These are phyloP conservation scores for Neonectria ditissima DNA, from an alignment of 2,329 filamentous ascomycete species.

Conservation along the genomic window DNA sequence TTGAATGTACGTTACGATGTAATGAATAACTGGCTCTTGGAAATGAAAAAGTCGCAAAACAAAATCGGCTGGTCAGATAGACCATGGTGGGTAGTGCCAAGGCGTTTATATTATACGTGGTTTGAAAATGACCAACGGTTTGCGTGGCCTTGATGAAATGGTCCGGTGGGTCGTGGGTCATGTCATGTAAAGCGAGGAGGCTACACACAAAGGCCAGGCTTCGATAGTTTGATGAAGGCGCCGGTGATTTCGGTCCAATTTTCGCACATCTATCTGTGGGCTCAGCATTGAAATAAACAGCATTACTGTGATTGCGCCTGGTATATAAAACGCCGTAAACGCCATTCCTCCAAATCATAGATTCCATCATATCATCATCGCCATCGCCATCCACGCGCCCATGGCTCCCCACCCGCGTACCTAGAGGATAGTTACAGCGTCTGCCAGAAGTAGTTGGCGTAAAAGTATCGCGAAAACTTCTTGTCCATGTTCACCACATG, in stretches of 20 bases:
- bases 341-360: constrained; percentile 8
- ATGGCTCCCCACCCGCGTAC: constrained; percentile 8
- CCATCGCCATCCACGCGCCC: constrained; percentile 13
- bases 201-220: neutral
- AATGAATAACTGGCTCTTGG: constrained; percentile 26
- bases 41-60: constrained; percentile 6
- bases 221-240: constrained; percentile 8
- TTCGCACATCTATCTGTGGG: neutral
- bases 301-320: constrained; percentile 7
- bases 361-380: constrained; percentile 13
- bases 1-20: constrained; percentile 36
- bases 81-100: constrained; percentile 15
- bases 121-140: constrained; percentile 9
- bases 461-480: constrained; percentile 91
- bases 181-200: too few relatives aligned
- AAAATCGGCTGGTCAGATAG: constrained; percentile 18
- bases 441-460: constrained; percentile 96
- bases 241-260: neutral
- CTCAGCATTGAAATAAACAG: neutral
- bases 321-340: constrained; percentile 22
- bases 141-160: neutral
- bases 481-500: constrained; percentile 95
- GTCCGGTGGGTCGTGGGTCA: neutral
- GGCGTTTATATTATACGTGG: constrained; percentile 16
- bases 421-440: constrained; percentile 78